phyloP scores from a whole-genome alignment of 2,329 filamentous ascomycete genomes.

The Fusarium graminum region DNA sequence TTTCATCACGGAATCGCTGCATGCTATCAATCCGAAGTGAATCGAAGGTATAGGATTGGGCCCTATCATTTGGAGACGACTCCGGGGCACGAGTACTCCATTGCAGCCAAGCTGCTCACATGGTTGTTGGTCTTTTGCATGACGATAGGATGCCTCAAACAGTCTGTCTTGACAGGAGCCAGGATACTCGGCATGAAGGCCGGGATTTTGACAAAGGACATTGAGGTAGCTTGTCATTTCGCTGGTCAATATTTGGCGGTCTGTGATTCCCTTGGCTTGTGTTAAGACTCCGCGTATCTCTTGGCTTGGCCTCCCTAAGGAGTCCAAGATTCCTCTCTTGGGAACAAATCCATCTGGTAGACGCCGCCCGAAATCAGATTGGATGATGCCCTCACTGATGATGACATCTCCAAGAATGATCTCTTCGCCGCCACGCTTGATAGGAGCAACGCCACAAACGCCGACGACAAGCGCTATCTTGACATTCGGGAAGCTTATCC shows the following conservation, averaged over 20 bases:
- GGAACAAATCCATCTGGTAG: accelerated
- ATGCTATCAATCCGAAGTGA: background rate
- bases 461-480: background rate
- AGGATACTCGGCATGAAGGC: background rate
- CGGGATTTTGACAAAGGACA: background rate
- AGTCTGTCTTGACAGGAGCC: accelerated
- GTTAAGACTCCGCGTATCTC: accelerated
- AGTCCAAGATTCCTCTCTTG: accelerated
- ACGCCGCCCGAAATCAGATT: background rate
- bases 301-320: accelerated
- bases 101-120: background rate
- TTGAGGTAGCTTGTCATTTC: background rate
- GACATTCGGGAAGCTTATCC: background rate
- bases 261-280: background rate
- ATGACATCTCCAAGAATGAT: constrained; percentile 1
- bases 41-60: background rate
- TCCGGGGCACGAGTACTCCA: accelerated
- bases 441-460: background rate
- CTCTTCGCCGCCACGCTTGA: accelerated
- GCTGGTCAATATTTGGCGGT: accelerated
- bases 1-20: background rate
- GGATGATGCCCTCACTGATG: background rate
- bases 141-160: accelerated
- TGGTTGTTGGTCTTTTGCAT: accelerated
- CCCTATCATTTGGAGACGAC: background rate